A percentile compares a stretch with the other conserved stretches of the same genome.
Evolutionary conservation across 2,329 filamentous ascomycete genomes (phyloP).

Genomic region (Apiospora rasikravindrae): DNA sequence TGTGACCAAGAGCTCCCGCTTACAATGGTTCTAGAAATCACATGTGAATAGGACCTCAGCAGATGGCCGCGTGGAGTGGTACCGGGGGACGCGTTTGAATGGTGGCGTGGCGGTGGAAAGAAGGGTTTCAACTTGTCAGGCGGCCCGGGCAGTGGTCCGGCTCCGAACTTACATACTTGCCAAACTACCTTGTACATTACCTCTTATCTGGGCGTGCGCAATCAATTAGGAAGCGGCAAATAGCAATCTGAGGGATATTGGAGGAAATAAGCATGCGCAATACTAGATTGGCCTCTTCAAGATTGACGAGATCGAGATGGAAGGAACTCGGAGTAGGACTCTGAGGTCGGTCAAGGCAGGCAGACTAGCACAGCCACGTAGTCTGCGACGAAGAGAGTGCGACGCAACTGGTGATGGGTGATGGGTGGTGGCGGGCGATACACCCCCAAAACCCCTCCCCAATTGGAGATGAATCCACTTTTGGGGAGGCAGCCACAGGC

Average conservation of each 20-base stretch:
- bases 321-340: not conserved
- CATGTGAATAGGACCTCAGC: not conserved
- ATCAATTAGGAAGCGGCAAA: not conserved
- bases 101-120: slow-evolving; percentile 10
- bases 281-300: not conserved
- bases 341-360: not conserved
- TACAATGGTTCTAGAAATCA: not conserved
- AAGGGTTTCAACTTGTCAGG: slow-evolving; percentile 10
- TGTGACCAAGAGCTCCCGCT: too few relatives aligned
- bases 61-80: slow-evolving; percentile 4
- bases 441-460: not conserved
- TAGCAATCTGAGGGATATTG: not conserved
- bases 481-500: not conserved
- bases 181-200: too few relatives aligned
- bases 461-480: not conserved
- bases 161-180: not conserved
- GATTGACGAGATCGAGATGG: not conserved
- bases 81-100: not conserved
- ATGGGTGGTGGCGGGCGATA: not conserved
- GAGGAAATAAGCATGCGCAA: not conserved
- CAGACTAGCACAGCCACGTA: not conserved
- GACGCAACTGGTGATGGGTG: too few relatives aligned
- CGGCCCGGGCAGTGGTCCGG: not conserved
- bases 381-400: not conserved
- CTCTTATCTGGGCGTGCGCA: not conserved